Conservation (phyloP, 2,329 filamentous ascomycete species). For the Aspergillus intermedius region DNA sequence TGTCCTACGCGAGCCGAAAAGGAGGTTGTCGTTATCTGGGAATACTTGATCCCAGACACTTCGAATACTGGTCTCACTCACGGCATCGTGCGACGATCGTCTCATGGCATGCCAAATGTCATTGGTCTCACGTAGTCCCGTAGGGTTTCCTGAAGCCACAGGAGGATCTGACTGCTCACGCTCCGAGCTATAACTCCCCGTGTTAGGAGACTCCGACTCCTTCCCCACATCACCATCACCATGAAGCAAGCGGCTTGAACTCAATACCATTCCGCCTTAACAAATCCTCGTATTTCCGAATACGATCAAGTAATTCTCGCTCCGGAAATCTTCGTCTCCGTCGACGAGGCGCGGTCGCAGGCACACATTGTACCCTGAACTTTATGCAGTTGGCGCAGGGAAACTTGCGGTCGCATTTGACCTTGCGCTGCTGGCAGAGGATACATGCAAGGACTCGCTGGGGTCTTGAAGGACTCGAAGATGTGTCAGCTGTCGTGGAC, state of each 20-base stretch:
- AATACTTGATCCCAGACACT: constrained; percentile 43
- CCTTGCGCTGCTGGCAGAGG: constrained; percentile 68
- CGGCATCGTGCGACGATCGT: constrained; percentile 32
- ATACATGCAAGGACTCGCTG: constrained; percentile 48
- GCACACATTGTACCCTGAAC: constrained; percentile 53
- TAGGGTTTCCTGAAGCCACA: not conserved
- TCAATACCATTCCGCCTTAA: constrained; percentile 59
- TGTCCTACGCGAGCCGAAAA: constrained; percentile 45
- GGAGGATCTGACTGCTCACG: not conserved
- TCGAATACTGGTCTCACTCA: constrained; percentile 34
- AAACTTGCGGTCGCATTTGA: constrained; percentile 66
- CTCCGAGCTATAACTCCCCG: not conserved
- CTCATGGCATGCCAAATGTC: constrained; percentile 44
- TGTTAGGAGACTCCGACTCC: not conserved
- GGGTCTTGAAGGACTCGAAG: not conserved
- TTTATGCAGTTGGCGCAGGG: constrained; percentile 65
- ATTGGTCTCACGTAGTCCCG: constrained; percentile 7
- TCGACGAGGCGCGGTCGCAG: constrained; percentile 46
- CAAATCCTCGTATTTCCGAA: constrained; percentile 62
- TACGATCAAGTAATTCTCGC: constrained; percentile 61
- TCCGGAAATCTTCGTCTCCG: constrained; percentile 58
- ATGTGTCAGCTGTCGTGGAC: not conserved
- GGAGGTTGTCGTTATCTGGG: constrained; percentile 42
- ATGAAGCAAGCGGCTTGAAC: constrained; percentile 61
- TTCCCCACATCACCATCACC: constrained; percentile 12